Base-by-base conservation (phyloP, 2,329 filamentous ascomycete species). In the Fusarium musae region DNA sequence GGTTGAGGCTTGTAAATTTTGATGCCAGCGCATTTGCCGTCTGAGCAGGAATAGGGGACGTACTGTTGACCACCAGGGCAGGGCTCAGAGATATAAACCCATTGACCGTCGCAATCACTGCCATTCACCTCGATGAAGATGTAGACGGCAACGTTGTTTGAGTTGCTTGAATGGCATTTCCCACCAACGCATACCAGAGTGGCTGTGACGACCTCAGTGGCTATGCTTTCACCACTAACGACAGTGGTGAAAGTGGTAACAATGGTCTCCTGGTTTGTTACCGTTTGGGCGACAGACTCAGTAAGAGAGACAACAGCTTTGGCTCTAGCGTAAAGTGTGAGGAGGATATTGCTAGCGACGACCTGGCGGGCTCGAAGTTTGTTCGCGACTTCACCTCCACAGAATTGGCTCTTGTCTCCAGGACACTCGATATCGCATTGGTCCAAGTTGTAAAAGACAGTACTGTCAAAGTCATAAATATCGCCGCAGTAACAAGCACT, bases 401-500 rank as follows among this genome's bases (percentile, higher is more conserved):
- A 77, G 53, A 67, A 59, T 54, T 76, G 32, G 1, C 54, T n/a
- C 19, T 66, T 57, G 23, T 77, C 65, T n/a, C 76, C 76, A 11
- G 75, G 66, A 69, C 75, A 78, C 21, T 57, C 37, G 12, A 70
- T 68, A 52, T 75, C 56, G 43, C 75, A 78, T 5, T 23, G 39
- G 16, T 46, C 56, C 3, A 32, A 1, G 37, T 23, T 23, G 13
- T 37, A n/a, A 54, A 66, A 7, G 30, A 44, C 43, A 26, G 43
- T 44, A 26, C 43, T 44, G 1, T 44, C 34, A 0, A n/a, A 19
- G 40, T 69, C 47, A 34, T 77, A 28, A 19, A 34, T 30, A 10
- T 73, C 63, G 58, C 75, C 75, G 26, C 75, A 77, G 72, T 73
- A 78, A 58, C 76, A 78, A 46, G 72, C 53, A 6, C 23, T 23